Evolutionary conservation across 225 moss, liverwort and hornwort species (phyloP).

Genomic region (Asterella californica): DNA sequence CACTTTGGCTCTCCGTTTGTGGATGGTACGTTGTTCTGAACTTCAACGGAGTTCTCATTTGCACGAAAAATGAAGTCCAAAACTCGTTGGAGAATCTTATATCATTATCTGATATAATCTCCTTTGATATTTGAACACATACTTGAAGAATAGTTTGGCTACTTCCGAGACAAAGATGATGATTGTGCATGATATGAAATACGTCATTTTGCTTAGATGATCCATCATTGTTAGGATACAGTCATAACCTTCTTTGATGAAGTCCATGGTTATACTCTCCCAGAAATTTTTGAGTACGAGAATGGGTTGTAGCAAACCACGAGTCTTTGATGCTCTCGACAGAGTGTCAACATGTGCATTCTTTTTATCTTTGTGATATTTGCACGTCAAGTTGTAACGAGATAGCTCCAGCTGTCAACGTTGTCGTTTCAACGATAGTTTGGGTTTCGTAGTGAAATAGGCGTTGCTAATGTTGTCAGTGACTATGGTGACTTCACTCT

Average conservation of each 20-base stretch:
- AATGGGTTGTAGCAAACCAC: neutral
- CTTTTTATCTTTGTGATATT: neutral
- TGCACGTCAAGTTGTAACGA: neutral
- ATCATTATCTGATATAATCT: neutral
- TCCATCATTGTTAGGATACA: neutral
- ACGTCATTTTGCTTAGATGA: neutral
- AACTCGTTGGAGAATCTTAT: neutral
- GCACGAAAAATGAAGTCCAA: neutral
- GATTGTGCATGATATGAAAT: neutral
- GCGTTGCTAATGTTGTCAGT: too few relatives aligned
- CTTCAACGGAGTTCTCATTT: neutral
- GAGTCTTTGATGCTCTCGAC: neutral
- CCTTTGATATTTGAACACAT: neutral
- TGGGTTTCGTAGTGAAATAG: too few relatives aligned
- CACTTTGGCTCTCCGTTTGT: neutral
- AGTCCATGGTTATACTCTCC: neutral
- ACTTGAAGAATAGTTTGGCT: neutral
- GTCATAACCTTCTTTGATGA: neutral
- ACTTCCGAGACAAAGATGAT: neutral
- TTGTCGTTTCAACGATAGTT: neutral
- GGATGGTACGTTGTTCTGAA: slow-evolving; percentile 4
- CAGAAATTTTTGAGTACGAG: neutral
- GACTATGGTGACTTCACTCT: too few relatives aligned
- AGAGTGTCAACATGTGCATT: neutral
- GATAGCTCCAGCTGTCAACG: neutral